Evolutionary conservation across 768 basidiomycete species (phyloP).

Genomic region (Hygrocybe punicea): DNA sequence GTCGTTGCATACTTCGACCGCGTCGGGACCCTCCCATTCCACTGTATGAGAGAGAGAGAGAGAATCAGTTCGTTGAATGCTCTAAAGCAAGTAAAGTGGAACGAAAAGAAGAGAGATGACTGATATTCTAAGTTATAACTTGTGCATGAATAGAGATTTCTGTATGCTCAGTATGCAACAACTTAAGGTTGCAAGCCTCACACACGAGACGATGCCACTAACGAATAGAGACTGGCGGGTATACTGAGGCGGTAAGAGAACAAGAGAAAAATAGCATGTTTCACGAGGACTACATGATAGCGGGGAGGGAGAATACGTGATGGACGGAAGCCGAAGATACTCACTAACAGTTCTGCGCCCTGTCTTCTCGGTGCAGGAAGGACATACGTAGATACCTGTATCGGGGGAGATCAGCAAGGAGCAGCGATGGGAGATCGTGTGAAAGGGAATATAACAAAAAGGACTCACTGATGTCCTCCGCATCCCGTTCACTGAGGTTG

Average conservation of each 20-base stretch:
- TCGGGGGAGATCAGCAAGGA: slow-evolving; percentile 6
- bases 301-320: slow-evolving; percentile 16
- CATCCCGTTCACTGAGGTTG: slow-evolving; percentile 55
- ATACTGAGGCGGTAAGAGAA: slow-evolving; percentile 26
- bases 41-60: slow-evolving; percentile 42
- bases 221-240: background rate
- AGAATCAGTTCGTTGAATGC: background rate
- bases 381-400: slow-evolving; percentile 57
- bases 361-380: slow-evolving; percentile 55
- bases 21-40: slow-evolving; percentile 69
- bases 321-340: slow-evolving; percentile 44
- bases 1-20: slow-evolving; percentile 44
- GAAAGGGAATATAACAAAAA: background rate
- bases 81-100: slow-evolving; percentile 1
- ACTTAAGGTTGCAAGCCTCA: too few species aligned
- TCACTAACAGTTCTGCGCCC: slow-evolving; percentile 73
- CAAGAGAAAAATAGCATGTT: slow-evolving; percentile 32
- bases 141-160: slow-evolving; percentile 6
- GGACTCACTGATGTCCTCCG: slow-evolving; percentile 73
- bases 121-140: slow-evolving; percentile 6
- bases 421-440: background rate
- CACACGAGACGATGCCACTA: too few species aligned
- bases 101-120: slow-evolving; percentile 9
- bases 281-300: slow-evolving; percentile 16
- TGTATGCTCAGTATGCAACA: too few species aligned